Base-by-base conservation (phyloP, 257 asterid species). In the Solanum appendiculatum region DNA sequence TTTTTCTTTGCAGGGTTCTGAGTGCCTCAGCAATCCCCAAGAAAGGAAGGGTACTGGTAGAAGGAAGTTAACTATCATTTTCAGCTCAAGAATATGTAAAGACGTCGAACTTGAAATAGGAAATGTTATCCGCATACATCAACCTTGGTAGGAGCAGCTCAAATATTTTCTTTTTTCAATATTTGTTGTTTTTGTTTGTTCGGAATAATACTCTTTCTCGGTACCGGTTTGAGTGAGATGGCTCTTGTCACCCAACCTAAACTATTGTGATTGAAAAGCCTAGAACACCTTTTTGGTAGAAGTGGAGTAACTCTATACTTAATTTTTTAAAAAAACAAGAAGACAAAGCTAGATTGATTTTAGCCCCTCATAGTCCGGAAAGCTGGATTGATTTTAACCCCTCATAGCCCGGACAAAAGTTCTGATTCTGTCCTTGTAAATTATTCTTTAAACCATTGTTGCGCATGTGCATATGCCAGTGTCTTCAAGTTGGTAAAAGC, bases 71-170 rank as follows among this genome's bases (percentile, higher is more conserved):
- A 94, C 92, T 42, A 82, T 96, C 88, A 93, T 96, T 88, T 96
- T 95, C 91, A 93, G 91, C 93, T 90, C 98, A 85, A 93, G 93
- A 92, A 44, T 92, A 25, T 94, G 96, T 75, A 82, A 85, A 14
- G 92, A 93, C 84, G 92, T 92, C 84, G 98, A 94, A 87, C 93
- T 95, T 88, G 98, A 95, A 89, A 93, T 89, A 37, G 98, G 97
- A 84, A 93, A 89, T 90, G 73, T 91, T 89, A 92, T 96, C 54
- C 87, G 92, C 89, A 39, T 96, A 87, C 92, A 87, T 86, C 90
- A 92, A 33, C 99, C 98, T 73, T 96, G 99, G 99, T 96, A 96
- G 48, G 94, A 85, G 85, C 70, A 37, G 29, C 85, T 34, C 73
- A 78, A 83, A 68, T 88, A 12, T 25, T 15, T 16, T 14, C 27